Conservation (phyloP, 2,329 filamentous ascomycete species). For the Dothideomycetidae sp. region DNA sequence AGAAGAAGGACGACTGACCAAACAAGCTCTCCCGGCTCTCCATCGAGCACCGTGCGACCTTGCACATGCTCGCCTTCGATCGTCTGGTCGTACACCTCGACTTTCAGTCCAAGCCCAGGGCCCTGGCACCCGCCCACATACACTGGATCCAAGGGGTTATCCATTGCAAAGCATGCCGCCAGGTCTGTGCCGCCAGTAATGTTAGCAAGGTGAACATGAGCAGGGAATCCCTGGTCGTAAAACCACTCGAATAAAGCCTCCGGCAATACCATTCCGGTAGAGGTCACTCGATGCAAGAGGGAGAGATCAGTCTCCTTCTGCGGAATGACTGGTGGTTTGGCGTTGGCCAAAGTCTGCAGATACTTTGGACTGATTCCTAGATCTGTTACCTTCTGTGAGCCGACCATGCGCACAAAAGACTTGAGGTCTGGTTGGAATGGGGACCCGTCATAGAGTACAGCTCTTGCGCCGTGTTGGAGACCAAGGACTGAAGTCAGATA, state of each 20-base stretch:
- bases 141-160: constrained; percentile 56
- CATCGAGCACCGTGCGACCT: constrained; percentile 41
- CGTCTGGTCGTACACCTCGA: constrained; percentile 46
- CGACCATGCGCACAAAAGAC: constrained; percentile 48
- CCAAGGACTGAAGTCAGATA: constrained; percentile 49
- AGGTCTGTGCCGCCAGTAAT: constrained; percentile 69
- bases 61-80: constrained; percentile 29
- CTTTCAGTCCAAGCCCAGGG: constrained; percentile 37
- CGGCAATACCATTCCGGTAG: constrained; percentile 70
- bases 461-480: constrained; percentile 45
- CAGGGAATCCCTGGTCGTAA: constrained; percentile 57
- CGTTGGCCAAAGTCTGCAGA: constrained; percentile 57
- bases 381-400: constrained; percentile 52
- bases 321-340: constrained; percentile 40
- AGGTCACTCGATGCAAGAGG: constrained; percentile 46
- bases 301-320: constrained; percentile 49
- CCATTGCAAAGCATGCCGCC: constrained; percentile 47
- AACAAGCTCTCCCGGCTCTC: constrained; percentile 62
- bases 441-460: constrained; percentile 69
- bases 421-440: constrained; percentile 58
- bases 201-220: constrained; percentile 52
- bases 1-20: constrained; percentile 25
- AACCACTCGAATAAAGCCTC: constrained; percentile 70
- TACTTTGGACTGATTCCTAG: constrained; percentile 65
- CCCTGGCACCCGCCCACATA: constrained; percentile 45